phyloP scores from a whole-genome alignment of 2,329 filamentous ascomycete species.

The Aspergillus ochraceoroseus region DNA sequence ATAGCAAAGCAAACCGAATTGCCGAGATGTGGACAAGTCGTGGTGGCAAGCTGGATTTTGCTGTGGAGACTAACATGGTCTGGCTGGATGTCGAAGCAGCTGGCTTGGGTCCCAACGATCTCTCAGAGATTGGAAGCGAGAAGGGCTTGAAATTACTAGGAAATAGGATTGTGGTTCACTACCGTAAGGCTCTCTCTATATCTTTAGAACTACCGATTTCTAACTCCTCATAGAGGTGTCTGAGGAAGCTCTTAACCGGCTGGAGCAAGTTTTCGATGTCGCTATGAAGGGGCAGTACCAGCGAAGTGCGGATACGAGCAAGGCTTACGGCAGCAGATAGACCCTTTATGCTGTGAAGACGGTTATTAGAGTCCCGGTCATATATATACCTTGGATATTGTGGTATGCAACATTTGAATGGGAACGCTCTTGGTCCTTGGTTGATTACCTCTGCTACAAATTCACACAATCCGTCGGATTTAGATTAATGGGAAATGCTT shows the following conservation, averaged over 20 bases:
- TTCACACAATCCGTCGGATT: too few species aligned
- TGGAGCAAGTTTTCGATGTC: constrained; percentile 54
- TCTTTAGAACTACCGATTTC: constrained; percentile 11
- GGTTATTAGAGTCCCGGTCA: too few species aligned
- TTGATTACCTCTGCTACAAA: too few species aligned
- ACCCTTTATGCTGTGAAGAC: too few species aligned
- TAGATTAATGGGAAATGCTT: too few species aligned
- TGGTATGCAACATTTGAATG: too few species aligned
- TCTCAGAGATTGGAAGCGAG: constrained; percentile 52
- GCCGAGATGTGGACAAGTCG: constrained; percentile 61
- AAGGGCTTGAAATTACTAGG: constrained; percentile 55
- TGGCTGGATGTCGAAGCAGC: constrained; percentile 70
- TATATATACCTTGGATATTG: not conserved
- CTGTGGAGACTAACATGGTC: constrained; percentile 87
- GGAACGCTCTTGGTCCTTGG: too few species aligned
- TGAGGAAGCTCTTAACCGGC: constrained; percentile 55
- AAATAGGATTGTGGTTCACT: constrained; percentile 63
- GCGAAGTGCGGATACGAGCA: constrained; percentile 31
- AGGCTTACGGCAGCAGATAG: constrained; percentile 32
- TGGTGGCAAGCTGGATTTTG: constrained; percentile 64
- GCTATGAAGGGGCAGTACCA: constrained; percentile 33
- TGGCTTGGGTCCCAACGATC: constrained; percentile 50
- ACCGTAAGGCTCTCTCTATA: constrained; percentile 44
- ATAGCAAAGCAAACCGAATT: constrained; percentile 59
- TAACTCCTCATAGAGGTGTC: constrained; percentile 53